Percentiles rank a stretch among this genome's conserved stretches.
Conservation (phyloP, 2,329 filamentous ascomycete genomes). For the Juglanconis juglandina region DNA sequence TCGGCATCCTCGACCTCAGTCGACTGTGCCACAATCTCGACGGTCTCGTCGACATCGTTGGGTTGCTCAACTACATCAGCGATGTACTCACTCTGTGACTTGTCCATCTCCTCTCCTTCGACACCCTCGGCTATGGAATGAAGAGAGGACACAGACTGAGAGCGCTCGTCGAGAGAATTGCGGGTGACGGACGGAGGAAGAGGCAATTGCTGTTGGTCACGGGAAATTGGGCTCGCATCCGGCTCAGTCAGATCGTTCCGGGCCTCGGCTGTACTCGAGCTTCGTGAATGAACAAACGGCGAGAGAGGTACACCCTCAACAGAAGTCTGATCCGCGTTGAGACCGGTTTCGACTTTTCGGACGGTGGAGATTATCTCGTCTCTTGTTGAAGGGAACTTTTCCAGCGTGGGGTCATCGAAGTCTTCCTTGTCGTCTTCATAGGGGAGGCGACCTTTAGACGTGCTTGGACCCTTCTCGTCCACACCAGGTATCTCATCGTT, state of each 20-base stretch:
- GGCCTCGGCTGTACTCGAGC: slow-evolving; percentile 34
- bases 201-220: slow-evolving; percentile 12
- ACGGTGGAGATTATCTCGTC: slow-evolving; percentile 43
- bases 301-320: slow-evolving; percentile 35
- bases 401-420: slow-evolving; percentile 45
- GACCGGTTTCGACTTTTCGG: slow-evolving; percentile 43
- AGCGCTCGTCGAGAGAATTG: slow-evolving; percentile 27
- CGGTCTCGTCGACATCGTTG: not conserved
- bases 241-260: slow-evolving; percentile 34
- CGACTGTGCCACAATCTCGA: not conserved
- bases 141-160: slow-evolving; percentile 35
- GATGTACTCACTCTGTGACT: not conserved
- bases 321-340: slow-evolving; percentile 36
- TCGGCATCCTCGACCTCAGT: slow-evolving; percentile 16
- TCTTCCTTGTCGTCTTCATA: slow-evolving; percentile 32
- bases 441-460: not conserved
- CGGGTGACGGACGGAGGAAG: not conserved
- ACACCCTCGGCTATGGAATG: slow-evolving; percentile 44
- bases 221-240: slow-evolving; percentile 32
- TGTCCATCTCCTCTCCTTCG: slow-evolving; percentile 19
- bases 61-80: not conserved
- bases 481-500: slow-evolving; percentile 26
- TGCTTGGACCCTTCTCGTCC: slow-evolving; percentile 27
- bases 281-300: slow-evolving; percentile 32
- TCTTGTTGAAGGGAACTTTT: slow-evolving; percentile 44